phyloP scores from a whole-genome alignment of 2,329 filamentous ascomycete genomes.

The Chalaropsis ovoidea region DNA sequence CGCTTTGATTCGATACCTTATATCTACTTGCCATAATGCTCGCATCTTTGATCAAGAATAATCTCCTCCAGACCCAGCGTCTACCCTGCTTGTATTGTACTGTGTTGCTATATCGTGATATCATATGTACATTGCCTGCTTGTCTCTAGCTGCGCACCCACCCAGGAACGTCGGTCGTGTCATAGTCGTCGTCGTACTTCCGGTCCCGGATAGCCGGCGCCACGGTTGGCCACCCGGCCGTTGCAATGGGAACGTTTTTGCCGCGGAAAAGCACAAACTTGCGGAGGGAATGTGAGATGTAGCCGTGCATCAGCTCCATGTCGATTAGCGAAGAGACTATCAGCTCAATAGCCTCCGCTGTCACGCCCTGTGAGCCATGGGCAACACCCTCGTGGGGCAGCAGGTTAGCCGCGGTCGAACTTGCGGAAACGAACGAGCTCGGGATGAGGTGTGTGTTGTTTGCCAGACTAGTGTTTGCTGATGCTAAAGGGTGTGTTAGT shows the following conservation, averaged over 20 bases:
- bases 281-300: constrained; percentile 64
- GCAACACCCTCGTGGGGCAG: constrained; percentile 50
- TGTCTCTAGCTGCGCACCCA: constrained; percentile 48
- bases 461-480: constrained; percentile 18
- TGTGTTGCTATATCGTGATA: constrained; percentile 4
- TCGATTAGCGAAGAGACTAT: constrained; percentile 66
- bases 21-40: constrained; percentile 17
- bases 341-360: constrained; percentile 60
- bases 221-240: constrained; percentile 65
- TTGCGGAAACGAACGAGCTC: background rate
- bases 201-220: constrained; percentile 57
- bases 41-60: constrained; percentile 21
- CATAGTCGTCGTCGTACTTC: constrained; percentile 47
- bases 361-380: constrained; percentile 52
- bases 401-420: constrained; percentile 35
- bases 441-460: constrained; percentile 23
- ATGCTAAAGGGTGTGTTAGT: constrained; percentile 18
- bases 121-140: background rate
- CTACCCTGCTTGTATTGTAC: constrained; percentile 11
- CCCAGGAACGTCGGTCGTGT: constrained; percentile 60
- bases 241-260: constrained; percentile 44
- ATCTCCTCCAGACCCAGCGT: constrained; percentile 4
- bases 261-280: constrained; percentile 69
- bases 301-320: constrained; percentile 73
- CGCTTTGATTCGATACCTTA: constrained; percentile 18